These are phyloP conservation scores for Thielaviopsis punctulata DNA, from an alignment of 2,329 filamentous ascomycete genomes.

Conservation along the genomic window DNA sequence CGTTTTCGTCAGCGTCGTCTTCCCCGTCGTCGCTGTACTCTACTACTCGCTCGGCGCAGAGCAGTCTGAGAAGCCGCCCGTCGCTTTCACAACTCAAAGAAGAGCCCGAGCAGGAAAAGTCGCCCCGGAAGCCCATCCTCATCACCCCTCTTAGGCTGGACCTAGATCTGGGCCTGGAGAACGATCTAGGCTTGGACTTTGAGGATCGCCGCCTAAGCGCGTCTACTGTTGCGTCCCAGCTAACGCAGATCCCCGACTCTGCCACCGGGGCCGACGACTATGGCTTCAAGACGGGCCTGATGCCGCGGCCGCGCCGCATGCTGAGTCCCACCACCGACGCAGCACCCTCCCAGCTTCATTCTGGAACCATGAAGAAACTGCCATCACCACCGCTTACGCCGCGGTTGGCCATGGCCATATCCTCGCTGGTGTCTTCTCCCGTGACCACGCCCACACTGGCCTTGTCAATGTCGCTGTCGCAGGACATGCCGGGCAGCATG, in stretches of 20 bases:
- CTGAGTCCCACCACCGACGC: constrained; percentile 12
- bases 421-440: not conserved
- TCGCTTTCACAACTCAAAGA: not conserved
- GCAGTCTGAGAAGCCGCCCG: not conserved
- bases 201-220: not conserved
- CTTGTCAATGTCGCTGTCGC: no score
- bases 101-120: not conserved
- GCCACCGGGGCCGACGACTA: not conserved
- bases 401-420: constrained; percentile 4
- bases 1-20: not conserved
- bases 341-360: constrained; percentile 16
- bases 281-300: not conserved
- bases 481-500: no score
- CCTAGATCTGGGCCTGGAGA: no score
- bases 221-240: not conserved
- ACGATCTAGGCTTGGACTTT: not conserved
- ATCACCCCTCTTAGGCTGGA: no score
- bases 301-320: not conserved
- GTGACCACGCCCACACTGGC: no score
- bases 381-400: constrained; percentile 20
- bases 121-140: no score
- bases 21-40: not conserved
- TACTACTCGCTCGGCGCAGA: not conserved
- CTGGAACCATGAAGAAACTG: constrained; percentile 16
- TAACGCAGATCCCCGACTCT: not conserved